Evolutionary conservation across 2,329 filamentous ascomycete genomes (phyloP).

Genomic region (Sclerotinia trifoliorum): DNA sequence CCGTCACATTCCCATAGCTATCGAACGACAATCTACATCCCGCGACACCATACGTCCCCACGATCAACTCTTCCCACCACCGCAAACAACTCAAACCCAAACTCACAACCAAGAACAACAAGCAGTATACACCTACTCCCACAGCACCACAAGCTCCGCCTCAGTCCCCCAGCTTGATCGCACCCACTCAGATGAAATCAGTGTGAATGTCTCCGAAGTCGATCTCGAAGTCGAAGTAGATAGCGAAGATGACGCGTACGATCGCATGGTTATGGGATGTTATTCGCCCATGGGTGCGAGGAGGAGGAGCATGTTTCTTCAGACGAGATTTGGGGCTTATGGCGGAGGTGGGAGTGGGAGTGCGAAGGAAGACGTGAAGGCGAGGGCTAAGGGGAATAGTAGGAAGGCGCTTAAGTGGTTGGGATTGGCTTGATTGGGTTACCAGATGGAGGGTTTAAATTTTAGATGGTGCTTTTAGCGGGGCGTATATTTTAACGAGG

Average conservation of each 20-base stretch:
- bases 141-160: background rate
- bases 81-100: background rate
- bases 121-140: background rate
- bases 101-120: background rate
- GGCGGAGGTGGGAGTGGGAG: background rate
- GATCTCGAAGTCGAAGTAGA: constrained; percentile 32
- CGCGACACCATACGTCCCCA: background rate
- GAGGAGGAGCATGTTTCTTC: constrained; percentile 17
- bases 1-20: constrained; percentile 3
- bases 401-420: constrained; percentile 44
- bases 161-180: background rate
- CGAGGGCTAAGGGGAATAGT: constrained; percentile 31
- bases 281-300: constrained; percentile 26
- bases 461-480: too few relatives aligned
- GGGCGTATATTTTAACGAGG: too few relatives aligned
- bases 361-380: constrained; percentile 20
- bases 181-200: background rate
- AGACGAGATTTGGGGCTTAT: background rate
- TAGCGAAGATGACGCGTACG: constrained; percentile 39
- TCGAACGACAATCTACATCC: background rate
- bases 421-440: constrained; percentile 36
- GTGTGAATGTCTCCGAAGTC: background rate
- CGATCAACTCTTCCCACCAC: background rate
- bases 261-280: constrained; percentile 39
- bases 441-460: too few relatives aligned